Evolutionary conservation across 1,284 basidiomycete genomes (phyloP).

Genomic region (Leccinum subrobustum): DNA sequence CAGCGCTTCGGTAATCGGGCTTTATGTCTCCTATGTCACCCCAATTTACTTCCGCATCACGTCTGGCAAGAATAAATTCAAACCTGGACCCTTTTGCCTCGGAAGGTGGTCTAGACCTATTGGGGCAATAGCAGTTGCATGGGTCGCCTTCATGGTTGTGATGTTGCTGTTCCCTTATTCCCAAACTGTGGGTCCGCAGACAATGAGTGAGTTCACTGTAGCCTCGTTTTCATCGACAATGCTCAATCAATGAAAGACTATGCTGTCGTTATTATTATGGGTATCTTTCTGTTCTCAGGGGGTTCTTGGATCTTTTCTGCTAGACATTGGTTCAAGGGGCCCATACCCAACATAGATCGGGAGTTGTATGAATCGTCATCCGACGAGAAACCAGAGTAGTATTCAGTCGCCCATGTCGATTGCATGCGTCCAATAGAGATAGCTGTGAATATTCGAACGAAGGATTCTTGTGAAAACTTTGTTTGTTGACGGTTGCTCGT

Average conservation of each 20-base stretch:
- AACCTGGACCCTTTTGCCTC: conserved; percentile 55
- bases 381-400: conserved; percentile 11
- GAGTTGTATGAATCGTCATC: neutral
- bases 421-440: neutral
- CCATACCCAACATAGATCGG: conserved; percentile 35
- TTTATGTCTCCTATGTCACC: conserved; percentile 45
- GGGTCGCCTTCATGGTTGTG: conserved; percentile 60
- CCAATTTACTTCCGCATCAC: conserved; percentile 68
- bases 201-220: conserved; percentile 47
- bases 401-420: neutral
- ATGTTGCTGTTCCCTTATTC: conserved; percentile 56
- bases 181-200: conserved; percentile 38
- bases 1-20: conserved; percentile 63
- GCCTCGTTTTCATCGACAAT: neutral
- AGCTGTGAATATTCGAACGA: neutral
- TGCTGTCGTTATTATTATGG: conserved; percentile 57
- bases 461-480: neutral
- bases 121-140: conserved; percentile 53
- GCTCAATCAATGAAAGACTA: conserved; percentile 44
- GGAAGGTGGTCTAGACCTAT: conserved; percentile 57
- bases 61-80: conserved; percentile 52
- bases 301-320: conserved; percentile 62
- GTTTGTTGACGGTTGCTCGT: neutral
- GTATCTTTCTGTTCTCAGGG: conserved; percentile 58
- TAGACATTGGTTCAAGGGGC: conserved; percentile 62